A percentile compares a stretch with the other conserved stretches of the same genome.
phyloP scores from a whole-genome alignment of 1,284 basidiomycete species.

The Schizopora paradoxa region DNA sequence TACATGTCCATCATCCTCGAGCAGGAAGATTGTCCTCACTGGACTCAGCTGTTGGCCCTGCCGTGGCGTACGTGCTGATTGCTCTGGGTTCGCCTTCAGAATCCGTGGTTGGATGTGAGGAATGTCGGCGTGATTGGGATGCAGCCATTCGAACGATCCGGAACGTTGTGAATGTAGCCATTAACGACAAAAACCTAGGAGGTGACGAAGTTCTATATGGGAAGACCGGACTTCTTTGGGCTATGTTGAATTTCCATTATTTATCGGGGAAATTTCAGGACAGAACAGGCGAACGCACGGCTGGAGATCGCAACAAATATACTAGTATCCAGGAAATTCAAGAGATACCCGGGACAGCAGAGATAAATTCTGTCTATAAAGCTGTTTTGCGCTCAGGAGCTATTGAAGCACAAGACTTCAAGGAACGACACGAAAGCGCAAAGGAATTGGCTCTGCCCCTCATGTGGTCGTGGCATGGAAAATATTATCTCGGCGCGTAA shows the following conservation, averaged over 20 bases:
- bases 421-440: not conserved
- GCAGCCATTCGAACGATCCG: conserved; percentile 6
- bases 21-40: conserved; percentile 10
- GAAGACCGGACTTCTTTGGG: conserved; percentile 14
- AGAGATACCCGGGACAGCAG: no score
- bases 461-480: conserved; percentile 15
- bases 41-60: conserved; percentile 10
- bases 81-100: conserved; percentile 6
- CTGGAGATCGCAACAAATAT: no score
- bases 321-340: no score
- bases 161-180: conserved; percentile 1
- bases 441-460: conserved; percentile 3
- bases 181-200: conserved; percentile 4
- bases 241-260: conserved; percentile 7
- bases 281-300: no score
- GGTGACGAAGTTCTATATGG: conserved; percentile 17
- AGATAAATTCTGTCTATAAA: no score
- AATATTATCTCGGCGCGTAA: conserved; percentile 16
- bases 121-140: conserved; percentile 3
- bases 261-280: no score
- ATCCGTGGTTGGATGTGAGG: no score
- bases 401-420: conserved; percentile 3
- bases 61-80: conserved; percentile 7
- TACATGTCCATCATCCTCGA: conserved; percentile 2
- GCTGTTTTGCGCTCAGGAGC: no score